These are phyloP conservation scores for Tricladium varicosporioides DNA, from an alignment of 2,329 filamentous ascomycete species.

Conservation along the genomic window DNA sequence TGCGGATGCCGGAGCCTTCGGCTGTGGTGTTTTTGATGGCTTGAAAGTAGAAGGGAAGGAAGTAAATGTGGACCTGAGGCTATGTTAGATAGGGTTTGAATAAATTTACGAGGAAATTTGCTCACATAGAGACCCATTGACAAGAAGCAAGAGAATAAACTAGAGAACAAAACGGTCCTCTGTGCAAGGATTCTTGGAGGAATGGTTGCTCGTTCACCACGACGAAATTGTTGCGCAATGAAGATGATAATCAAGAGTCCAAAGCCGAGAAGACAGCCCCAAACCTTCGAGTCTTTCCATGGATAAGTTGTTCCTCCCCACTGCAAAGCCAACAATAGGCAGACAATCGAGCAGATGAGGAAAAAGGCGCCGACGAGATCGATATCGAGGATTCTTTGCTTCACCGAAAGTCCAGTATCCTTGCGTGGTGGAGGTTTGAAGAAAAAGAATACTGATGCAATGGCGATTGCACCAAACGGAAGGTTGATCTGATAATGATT, in stretches of 20 bases:
- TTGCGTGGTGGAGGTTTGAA: conserved; percentile 42
- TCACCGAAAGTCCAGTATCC: conserved; percentile 30
- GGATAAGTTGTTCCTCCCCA: conserved; percentile 45
- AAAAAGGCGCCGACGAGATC: conserved; percentile 46
- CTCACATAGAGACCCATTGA: conserved; percentile 34
- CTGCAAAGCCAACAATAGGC: conserved; percentile 46
- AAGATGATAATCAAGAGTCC: conserved; percentile 37
- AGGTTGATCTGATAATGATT: conserved; percentile 37
- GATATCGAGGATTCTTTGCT: conserved; percentile 43
- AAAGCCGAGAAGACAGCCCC: conserved; percentile 44
- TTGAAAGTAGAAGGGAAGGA: conserved; percentile 51
- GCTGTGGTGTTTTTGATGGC: conserved; percentile 42
- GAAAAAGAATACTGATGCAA: conserved; percentile 40
- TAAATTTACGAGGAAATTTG: conserved; percentile 34
- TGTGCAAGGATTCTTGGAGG: conserved; percentile 44
- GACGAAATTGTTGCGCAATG: conserved; percentile 39
- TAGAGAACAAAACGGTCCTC: conserved; percentile 36
- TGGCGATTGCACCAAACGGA: conserved; percentile 41
- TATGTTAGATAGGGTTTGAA: conserved; percentile 22
- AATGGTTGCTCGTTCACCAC: conserved; percentile 50
- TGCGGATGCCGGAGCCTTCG: conserved; percentile 40
- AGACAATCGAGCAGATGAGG: conserved; percentile 45
- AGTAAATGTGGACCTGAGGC: conserved; percentile 52
- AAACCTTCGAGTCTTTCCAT: conserved; percentile 43
- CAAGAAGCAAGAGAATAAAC: conserved; percentile 35